Percentiles rank a stretch among this genome's conserved stretches.
Conservation (phyloP, 768 basidiomycete species). For the Naganishia antarctica region DNA sequence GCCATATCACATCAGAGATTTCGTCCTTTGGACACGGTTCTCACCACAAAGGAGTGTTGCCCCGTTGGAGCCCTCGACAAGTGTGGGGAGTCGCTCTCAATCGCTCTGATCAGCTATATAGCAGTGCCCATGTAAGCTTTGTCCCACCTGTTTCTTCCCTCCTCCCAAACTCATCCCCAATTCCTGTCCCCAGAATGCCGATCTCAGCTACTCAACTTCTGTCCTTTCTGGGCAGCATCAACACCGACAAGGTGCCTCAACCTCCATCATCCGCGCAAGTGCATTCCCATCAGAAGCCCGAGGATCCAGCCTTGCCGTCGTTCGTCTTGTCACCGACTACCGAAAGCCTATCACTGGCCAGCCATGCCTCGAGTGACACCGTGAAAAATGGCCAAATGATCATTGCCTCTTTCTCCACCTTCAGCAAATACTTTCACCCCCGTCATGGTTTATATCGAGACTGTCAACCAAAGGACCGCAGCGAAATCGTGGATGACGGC, state of each 20-base stretch:
- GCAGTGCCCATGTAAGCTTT: too few relatives aligned
- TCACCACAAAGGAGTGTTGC: too few relatives aligned
- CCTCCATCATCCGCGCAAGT: background rate
- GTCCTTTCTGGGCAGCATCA: background rate
- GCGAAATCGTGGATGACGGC: conserved; percentile 3
- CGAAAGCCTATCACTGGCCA: background rate
- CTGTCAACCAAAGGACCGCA: background rate
- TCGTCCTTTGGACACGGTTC: too few relatives aligned
- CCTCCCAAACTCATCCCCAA: background rate
- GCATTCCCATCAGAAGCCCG: background rate
- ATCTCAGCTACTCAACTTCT: conserved; percentile 1
- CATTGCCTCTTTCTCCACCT: conserved; percentile 6
- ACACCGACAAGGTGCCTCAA: background rate
- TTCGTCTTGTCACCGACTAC: background rate
- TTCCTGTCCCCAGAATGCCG: background rate
- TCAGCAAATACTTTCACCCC: conserved; percentile 18
- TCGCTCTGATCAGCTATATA: too few relatives aligned
- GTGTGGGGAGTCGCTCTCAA: too few relatives aligned
- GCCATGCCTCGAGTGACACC: background rate
- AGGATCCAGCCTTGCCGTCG: background rate
- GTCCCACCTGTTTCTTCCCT: background rate
- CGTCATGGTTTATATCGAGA: conserved; percentile 6
- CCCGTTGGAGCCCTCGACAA: too few relatives aligned
- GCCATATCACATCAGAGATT: too few relatives aligned
- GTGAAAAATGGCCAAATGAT: background rate